phyloP scores from a whole-genome alignment of 202 grass and related monocot species.

The Eragrostis tef region DNA sequence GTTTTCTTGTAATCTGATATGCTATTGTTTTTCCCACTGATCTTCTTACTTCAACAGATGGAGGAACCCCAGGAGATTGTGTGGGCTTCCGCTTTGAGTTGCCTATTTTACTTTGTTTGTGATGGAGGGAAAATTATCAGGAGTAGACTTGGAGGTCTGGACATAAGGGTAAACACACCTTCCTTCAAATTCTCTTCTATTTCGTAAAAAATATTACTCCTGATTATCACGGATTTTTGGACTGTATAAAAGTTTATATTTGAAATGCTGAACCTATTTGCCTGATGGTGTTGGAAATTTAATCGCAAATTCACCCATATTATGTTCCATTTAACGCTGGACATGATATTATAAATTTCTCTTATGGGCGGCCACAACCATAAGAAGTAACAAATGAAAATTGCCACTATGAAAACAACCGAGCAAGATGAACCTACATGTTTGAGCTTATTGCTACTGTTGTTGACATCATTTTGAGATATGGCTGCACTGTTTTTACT shows the following conservation, averaged over 20 bases:
- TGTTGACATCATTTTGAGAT: constrained; percentile 13
- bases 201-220: constrained; percentile 13
- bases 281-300: constrained; percentile 6
- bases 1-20: constrained; percentile 32
- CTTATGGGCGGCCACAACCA: constrained; percentile 6
- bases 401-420: neutral
- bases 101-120: constrained; percentile 97
- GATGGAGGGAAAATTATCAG: constrained; percentile 91
- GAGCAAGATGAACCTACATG: constrained; percentile 18
- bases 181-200: constrained; percentile 37
- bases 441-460: constrained; percentile 8
- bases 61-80: constrained; percentile 94
- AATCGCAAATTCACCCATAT: constrained; percentile 10
- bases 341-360: constrained; percentile 17
- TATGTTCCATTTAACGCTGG: constrained; percentile 29
- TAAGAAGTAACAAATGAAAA: neutral
- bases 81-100: constrained; percentile 95
- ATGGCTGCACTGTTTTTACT: constrained; percentile 21
- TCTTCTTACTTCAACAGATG: constrained; percentile 64
- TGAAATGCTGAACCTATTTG: neutral
- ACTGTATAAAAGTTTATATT: constrained; percentile 6
- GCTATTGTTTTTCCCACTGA: constrained; percentile 20
- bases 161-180: constrained; percentile 81
- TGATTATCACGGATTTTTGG: neutral
- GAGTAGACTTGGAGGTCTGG: constrained; percentile 83